Evolutionary conservation across 441 rosid genomes (phyloP).

Genomic region (Capsella rubella): DNA sequence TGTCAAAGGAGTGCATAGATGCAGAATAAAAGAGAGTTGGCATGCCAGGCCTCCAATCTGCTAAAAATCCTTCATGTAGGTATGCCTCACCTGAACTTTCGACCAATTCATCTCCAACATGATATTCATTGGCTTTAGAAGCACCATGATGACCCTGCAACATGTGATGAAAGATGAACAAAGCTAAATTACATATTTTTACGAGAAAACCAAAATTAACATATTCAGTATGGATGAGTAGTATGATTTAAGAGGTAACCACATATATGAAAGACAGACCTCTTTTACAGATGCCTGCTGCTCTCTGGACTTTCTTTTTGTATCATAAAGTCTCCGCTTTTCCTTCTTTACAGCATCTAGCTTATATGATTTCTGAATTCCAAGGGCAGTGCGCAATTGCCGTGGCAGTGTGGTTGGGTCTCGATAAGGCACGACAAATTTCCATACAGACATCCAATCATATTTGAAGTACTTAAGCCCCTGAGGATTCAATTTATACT

Average conservation of each 20-base stretch:
- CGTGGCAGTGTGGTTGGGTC: conserved; percentile 89
- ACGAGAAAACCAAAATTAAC: conserved; percentile 27
- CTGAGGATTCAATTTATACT: conserved; percentile 54
- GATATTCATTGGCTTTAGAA: conserved; percentile 55
- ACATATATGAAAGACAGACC: conserved; percentile 49
- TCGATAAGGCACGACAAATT: conserved; percentile 82
- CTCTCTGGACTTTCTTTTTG: conserved; percentile 67
- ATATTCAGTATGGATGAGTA: conserved; percentile 21
- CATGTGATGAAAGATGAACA: conserved; percentile 21
- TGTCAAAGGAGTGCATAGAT: conserved; percentile 44
- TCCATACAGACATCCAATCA: conserved; percentile 96
- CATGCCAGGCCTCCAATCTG: conserved; percentile 83
- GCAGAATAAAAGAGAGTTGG: conserved; percentile 46
- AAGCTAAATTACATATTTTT: conserved; percentile 15
- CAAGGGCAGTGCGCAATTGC: conserved; percentile 93
- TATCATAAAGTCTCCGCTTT: conserved; percentile 80
- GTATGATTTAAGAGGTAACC: conserved; percentile 18
- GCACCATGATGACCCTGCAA: conserved; percentile 67
- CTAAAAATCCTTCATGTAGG: conserved; percentile 88
- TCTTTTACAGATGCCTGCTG: conserved; percentile 60
- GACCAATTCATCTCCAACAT: conserved; percentile 63
- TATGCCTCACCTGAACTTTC: conserved; percentile 72
- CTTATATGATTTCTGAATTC: conserved; percentile 94
- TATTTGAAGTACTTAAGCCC: conserved; percentile 84
- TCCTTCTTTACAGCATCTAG: conserved; percentile 72